Base-by-base conservation (phyloP, 306 rosid species). In the Cotoneaster glaucophyllus region DNA sequence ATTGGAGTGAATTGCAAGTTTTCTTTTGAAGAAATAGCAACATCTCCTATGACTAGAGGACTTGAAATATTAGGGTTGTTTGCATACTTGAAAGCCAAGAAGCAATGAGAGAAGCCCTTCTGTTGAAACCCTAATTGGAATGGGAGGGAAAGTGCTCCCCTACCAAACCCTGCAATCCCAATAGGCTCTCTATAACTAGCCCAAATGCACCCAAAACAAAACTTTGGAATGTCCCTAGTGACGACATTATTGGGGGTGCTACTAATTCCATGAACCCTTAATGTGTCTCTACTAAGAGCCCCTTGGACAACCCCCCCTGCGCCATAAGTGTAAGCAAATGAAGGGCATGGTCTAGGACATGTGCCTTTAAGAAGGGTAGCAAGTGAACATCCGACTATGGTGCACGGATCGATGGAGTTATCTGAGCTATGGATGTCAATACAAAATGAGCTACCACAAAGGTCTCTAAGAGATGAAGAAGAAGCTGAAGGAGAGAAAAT, bases 131-230 rank as follows among this genome's bases (percentile, higher is more conserved):
- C 90, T 71, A 87, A 28, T 32, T 87, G 90, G 8, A 85, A 87
- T 79, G 88, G 88, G 57, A 84, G 76, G 50, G 90, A 87, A 32
- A 87, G 88, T 2, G 63, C 0, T 9, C 90, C 88, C 73, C 86
- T 84, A 31, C 90, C 90, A 75, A 87, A 87, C 61, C 90, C 90
- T 44, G 78, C 90, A 53, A 87, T 84, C 43, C 90, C 90, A 62
- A 84, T 79, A 29, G 90, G 90, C 77, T 87, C 90, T 71, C 64
- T 74, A 71, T 77, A 84, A 37, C 76, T 71, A 13, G 86, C 81
- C 67, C 88, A 85, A 17, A 87, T 80, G 66, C 90, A 87, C 69
- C 90, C 90, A 80, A 84, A 87, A 58, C 86, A 81, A 70, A 84
- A 87, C 52, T 25, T 82, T 13, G 86, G 85, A 18, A 81, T 69